Percentiles rank a stretch among this genome's conserved stretches.
These are phyloP conservation scores for Hyphodiscus hymeniophilus DNA, from an alignment of 495 filamentous ascomycete genomes.

Conservation along the genomic window DNA sequence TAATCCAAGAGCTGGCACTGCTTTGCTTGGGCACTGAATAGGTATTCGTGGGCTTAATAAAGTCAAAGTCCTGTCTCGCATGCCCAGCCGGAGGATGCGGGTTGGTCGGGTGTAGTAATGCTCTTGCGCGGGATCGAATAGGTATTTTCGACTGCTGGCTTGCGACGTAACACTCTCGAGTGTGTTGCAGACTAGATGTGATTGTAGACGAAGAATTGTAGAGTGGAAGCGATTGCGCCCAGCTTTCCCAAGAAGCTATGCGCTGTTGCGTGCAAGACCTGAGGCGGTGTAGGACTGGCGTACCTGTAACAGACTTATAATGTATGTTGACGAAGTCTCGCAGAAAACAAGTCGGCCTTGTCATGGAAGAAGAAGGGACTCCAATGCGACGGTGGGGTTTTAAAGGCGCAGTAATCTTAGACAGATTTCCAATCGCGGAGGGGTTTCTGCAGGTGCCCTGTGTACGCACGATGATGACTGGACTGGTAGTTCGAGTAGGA, in stretches of 20 bases:
- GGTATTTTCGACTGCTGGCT: slow-evolving; percentile 41
- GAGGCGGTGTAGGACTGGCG: not conserved
- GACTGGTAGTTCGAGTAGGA: too few relatives aligned
- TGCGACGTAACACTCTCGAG: not conserved
- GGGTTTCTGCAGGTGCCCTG: slow-evolving; percentile 4
- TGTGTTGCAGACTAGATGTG: not conserved
- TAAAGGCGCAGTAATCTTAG: slow-evolving; percentile 7
- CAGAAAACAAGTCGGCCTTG: not conserved
- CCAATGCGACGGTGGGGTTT: slow-evolving; percentile 5
- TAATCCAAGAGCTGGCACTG: slow-evolving; percentile 8
- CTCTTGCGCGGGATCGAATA: slow-evolving; percentile 59
- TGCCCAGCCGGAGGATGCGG: slow-evolving; percentile 46
- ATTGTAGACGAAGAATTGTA: not conserved
- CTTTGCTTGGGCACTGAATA: slow-evolving; percentile 1
- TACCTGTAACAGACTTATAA: not conserved
- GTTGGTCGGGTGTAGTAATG: slow-evolving; percentile 67
- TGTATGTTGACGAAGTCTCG: not conserved
- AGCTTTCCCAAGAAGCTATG: not conserved
- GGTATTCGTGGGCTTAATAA: not conserved
- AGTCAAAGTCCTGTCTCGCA: not conserved
- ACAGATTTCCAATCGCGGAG: slow-evolving; percentile 2
- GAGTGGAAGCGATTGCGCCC: not conserved
- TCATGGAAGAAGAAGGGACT: slow-evolving; percentile 6
- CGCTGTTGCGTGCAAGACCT: not conserved
- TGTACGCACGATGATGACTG: slow-evolving; percentile 1